These are phyloP conservation scores for Abrus pulchellus DNA, from an alignment of 306 rosid genomes.

Conservation along the genomic window DNA sequence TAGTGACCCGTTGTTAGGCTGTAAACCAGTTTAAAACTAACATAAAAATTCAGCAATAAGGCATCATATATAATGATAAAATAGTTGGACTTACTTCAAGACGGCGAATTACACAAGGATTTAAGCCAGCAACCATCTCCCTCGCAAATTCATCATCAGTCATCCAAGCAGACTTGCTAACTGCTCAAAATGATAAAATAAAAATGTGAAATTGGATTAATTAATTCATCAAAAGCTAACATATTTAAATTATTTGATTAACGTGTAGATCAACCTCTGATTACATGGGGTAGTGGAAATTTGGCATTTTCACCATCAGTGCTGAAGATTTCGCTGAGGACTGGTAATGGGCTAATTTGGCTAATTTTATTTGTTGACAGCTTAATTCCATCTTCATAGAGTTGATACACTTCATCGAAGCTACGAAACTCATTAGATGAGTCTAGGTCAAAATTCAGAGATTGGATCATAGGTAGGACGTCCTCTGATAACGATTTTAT, in stretches of 20 bases:
- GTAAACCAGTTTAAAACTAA: background rate
- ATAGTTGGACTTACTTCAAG: conserved; percentile 47
- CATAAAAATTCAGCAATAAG: background rate
- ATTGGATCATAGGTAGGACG: conserved; percentile 49
- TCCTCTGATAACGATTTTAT: conserved; percentile 60
- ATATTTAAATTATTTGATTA: background rate
- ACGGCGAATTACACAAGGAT: conserved; percentile 53
- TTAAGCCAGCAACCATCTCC: conserved; percentile 73
- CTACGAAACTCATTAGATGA: conserved; percentile 60
- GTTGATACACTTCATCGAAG: conserved; percentile 62
- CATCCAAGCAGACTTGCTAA: conserved; percentile 65
- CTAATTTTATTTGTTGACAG: conserved; percentile 54
- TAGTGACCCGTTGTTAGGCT: background rate
- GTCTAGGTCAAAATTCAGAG: conserved; percentile 32
- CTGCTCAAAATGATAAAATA: conserved; percentile 29
- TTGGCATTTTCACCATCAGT: conserved; percentile 65
- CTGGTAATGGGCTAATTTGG: conserved; percentile 56
- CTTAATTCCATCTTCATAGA: conserved; percentile 70
- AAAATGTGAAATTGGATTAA: background rate
- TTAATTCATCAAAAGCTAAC: background rate
- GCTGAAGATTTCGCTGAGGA: conserved; percentile 45
- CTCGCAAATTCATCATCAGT: conserved; percentile 79
- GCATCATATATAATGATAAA: background rate
- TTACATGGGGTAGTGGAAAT: conserved; percentile 71
- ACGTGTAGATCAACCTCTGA: conserved; percentile 54